phyloP scores from a whole-genome alignment of 83 land plant species.

The Picea engelmannii region DNA sequence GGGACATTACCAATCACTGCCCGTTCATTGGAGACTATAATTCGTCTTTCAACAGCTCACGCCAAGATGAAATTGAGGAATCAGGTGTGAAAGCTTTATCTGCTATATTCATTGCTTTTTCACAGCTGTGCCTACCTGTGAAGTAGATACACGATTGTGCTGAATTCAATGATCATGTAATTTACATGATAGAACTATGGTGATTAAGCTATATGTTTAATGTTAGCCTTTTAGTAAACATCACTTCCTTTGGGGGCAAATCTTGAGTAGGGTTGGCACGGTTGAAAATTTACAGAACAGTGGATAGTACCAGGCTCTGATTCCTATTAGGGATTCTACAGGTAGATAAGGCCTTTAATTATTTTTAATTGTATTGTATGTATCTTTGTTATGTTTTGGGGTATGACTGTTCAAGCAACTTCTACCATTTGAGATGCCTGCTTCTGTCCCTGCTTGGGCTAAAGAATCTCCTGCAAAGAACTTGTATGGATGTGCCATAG shows the following conservation, averaged over 20 bases:
- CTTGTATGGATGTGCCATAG: background rate
- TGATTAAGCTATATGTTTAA: too few relatives aligned
- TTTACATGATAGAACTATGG: too few relatives aligned
- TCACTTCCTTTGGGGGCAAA: too few relatives aligned
- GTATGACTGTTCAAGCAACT: background rate
- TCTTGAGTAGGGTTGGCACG: too few relatives aligned
- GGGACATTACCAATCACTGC: constrained; percentile 99
- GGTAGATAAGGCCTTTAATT: background rate
- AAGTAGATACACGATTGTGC: too few relatives aligned
- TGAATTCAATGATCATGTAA: background rate
- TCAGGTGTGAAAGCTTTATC: constrained; percentile 47
- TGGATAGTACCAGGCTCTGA: too few relatives aligned
- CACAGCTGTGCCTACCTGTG: background rate
- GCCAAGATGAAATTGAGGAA: constrained; percentile 89
- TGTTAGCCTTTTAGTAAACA: too few relatives aligned
- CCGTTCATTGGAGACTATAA: constrained; percentile 98
- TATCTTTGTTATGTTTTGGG: background rate
- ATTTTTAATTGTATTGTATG: background rate
- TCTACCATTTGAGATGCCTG: background rate
- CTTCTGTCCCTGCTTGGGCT: background rate
- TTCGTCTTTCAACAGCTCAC: constrained; percentile 97
- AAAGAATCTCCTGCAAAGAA: background rate
- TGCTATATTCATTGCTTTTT: background rate
- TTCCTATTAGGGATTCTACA: background rate
- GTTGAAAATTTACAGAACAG: too few relatives aligned